Conservation (phyloP, 2,329 filamentous ascomycete genomes). For the Xylaria sp. region DNA sequence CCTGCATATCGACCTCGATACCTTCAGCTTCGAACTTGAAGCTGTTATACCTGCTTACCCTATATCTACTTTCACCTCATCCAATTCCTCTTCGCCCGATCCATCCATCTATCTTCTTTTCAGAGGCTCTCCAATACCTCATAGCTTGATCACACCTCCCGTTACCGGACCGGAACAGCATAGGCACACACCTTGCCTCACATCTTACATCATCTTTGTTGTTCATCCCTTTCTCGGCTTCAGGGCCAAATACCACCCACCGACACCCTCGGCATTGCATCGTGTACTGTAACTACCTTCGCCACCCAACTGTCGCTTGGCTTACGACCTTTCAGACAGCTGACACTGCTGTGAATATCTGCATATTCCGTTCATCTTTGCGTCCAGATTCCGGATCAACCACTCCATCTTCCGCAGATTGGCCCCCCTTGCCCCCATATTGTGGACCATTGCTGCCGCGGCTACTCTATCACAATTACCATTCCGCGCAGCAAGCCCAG, state of each 20-base stretch:
- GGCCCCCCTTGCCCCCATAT: constrained; percentile 3
- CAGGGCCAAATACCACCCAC: not conserved
- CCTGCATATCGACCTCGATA: too few relatives aligned
- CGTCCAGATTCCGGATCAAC: constrained; percentile 6
- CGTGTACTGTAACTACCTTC: not conserved
- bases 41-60: not conserved
- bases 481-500: constrained; percentile 9
- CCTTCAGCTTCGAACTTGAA: too few relatives aligned
- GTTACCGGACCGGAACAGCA: not conserved
- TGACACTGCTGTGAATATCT: constrained; percentile 8
- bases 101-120: constrained; percentile 17
- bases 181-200: not conserved
- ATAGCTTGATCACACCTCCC: too few relatives aligned
- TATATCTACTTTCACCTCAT: not conserved
- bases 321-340: not conserved
- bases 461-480: not conserved
- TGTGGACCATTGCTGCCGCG: constrained; percentile 18
- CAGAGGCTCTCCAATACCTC: not conserved
- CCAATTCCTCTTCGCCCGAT: too few relatives aligned
- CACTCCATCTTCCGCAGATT: constrained; percentile 13
- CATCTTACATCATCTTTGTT: not conserved
- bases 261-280: not conserved
- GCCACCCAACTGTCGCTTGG: not conserved
- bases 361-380: not conserved
- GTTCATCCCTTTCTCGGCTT: not conserved